Evolutionary conservation across 129 eudicot genomes (phyloP), one percentile per base, ranked within the genome.

Genomic region (Flaveria brownii): DNA sequence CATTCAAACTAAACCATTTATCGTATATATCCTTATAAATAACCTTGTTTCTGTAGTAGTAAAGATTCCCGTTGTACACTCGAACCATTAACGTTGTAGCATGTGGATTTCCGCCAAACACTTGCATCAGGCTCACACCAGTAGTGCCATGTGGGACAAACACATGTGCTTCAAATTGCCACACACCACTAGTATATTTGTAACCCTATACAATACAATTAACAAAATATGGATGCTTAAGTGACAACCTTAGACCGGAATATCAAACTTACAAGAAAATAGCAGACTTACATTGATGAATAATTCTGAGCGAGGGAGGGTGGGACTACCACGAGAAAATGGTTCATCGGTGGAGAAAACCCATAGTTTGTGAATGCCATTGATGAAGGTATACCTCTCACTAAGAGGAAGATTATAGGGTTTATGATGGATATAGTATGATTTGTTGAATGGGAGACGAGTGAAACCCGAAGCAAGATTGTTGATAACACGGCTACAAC

Each of bases 91-190:
- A 51, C 0, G 84, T 56, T 28, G 86, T 76, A 6, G 74, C 57
- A 9, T 68, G 70, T 18, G 86, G 88, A 16, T 61, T 5, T 25
- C 73, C 75, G 17, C 86, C 82, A 15, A 85, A 85, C 16, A 85
- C 80, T 68, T 85, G 86, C 86, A 85, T 85, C 23, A 85, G 41
- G 73, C 74, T 55, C 78, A 80, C 89, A 2, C 84, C 84, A 4
- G 70, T 52, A 1, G 86, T 85, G n/a, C 89, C 86, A 26, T 50
- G 1, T 13, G 86, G 84, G 45, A 82, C 84, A 28, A 70, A 85
- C 28, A 45, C 76, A 23, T 79, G 42, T 10, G 84, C 89, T 77
- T 79, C 86, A 10, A 85, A 85, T 74, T 85, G 89, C 89, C 89
- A 85, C 10, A 82, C 74, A 9, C 86, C 89, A 0, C 74, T 56